Base-by-base conservation (phyloP, 805 yeast genomes). In the Candida insectalens region DNA sequence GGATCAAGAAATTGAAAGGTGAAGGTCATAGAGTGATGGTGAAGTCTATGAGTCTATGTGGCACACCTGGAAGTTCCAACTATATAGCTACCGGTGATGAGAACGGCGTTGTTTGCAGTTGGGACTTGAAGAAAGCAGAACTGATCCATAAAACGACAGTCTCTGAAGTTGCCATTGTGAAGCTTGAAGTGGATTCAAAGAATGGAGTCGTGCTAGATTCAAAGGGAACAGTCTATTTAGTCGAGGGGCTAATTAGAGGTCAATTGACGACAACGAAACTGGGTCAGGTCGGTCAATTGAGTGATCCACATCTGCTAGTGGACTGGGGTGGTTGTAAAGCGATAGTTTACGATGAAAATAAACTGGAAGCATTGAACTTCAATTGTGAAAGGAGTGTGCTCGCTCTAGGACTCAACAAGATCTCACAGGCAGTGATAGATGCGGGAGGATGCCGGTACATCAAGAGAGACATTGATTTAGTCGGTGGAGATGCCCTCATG, bases 51-150 rank as follows among this genome's bases (percentile, higher is more conserved):
- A n/a, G n/a, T n/a, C n/a, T n/a, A n/a, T n/a, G n/a, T n/a, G n/a
- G n/a, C n/a, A n/a, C n/a, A n/a, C n/a, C n/a, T n/a, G n/a, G n/a
- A n/a, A n/a, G n/a, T n/a, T n/a, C n/a, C n/a, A n/a, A n/a, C n/a
- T n/a, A n/a, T n/a, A n/a, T n/a, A n/a, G n/a, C n/a, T n/a, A 42
- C 59, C 8, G 55, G 53, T 2, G 60, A 56, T 39, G 49, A 45
- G 22, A 33, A 37, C 13, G 63, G 62, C 2, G 33, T 29, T 12
- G 13, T 59, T 13, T 38, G 41, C 6, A 51, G 50, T 3, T 59
- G 63, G 63, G 62, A 59, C 42, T 32, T 50, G 4, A 51, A 46
- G 29, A n/a, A n/a, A n/a, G n/a, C n/a, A n/a, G n/a, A n/a, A n/a
- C n/a, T n/a, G n/a, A n/a, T n/a, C n/a, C n/a, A n/a, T n/a, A n/a